These are phyloP conservation scores for Penicillium canariense DNA, from an alignment of 495 filamentous ascomycete genomes.

Conservation along the genomic window DNA sequence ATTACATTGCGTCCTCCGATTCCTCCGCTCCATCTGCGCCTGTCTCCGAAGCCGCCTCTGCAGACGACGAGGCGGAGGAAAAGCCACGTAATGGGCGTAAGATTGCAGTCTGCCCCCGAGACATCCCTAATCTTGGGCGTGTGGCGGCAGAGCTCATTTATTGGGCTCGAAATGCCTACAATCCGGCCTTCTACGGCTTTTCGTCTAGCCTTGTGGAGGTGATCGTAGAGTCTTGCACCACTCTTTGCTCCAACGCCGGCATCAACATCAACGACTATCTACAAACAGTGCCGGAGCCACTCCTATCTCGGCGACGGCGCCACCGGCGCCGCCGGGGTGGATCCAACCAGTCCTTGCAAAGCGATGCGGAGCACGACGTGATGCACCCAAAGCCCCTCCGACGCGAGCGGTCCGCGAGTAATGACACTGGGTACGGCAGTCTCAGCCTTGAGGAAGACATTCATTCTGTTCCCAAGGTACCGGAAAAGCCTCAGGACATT, in stretches of 20 bases:
- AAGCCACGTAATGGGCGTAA: conserved; percentile 17
- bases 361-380: conserved; percentile 25
- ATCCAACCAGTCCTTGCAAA: conserved; percentile 16
- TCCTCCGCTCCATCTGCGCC: conserved; percentile 32
- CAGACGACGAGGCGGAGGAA: conserved; percentile 37
- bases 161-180: conserved; percentile 49
- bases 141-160: conserved; percentile 46
- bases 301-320: conserved; percentile 8
- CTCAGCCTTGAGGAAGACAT: conserved; percentile 29
- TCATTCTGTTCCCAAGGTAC: conserved; percentile 2
- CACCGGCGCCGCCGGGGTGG: conserved; percentile 19
- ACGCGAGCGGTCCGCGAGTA: conserved; percentile 27
- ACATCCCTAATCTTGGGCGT: conserved; percentile 40
- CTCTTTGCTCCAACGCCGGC: conserved; percentile 36
- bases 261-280: conserved; percentile 39
- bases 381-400: conserved; percentile 18
- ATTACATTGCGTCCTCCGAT: conserved; percentile 43
- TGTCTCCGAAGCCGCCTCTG: conserved; percentile 21
- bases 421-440: conserved; percentile 35
- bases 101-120: conserved; percentile 18
- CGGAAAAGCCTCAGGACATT: conserved; percentile 9
- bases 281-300: conserved; percentile 8
- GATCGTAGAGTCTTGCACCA: conserved; percentile 42
- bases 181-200: conserved; percentile 47
- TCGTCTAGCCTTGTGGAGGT: conserved; percentile 37